phyloP scores from a whole-genome alignment of 2,329 filamentous ascomycete genomes.

The Colletotrichum viniferum region DNA sequence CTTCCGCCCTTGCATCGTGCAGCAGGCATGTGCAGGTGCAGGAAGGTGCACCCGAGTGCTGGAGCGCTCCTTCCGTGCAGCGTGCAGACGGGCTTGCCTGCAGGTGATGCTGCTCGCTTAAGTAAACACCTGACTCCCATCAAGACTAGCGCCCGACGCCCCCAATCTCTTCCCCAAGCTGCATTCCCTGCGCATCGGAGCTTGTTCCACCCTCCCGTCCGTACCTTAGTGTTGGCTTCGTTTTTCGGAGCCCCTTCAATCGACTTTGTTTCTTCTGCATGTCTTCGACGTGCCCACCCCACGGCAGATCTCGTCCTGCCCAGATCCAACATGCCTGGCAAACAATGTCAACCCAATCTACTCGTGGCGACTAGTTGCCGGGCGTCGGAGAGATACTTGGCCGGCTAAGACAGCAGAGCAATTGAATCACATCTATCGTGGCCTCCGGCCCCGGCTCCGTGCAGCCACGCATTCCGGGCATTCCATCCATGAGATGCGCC shows the following conservation, averaged over 20 bases:
- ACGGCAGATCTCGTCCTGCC: background rate
- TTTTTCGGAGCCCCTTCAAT: background rate
- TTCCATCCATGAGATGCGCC: background rate
- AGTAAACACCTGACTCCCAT: background rate
- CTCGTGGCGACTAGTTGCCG: background rate
- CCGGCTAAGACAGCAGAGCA: background rate
- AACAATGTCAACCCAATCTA: constrained; percentile 4
- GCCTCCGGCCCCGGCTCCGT: background rate
- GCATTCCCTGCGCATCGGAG: background rate
- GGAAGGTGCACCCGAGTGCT: background rate
- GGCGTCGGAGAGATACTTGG: background rate
- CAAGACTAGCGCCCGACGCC: background rate
- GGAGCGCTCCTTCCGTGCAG: background rate
- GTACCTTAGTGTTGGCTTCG: background rate
- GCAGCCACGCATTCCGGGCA: background rate
- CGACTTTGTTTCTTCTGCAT: constrained; percentile 9
- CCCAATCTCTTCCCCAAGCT: constrained; percentile 7
- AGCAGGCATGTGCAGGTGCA: background rate
- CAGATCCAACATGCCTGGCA: background rate
- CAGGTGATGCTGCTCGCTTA: background rate
- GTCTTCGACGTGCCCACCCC: background rate
- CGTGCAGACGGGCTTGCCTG: background rate
- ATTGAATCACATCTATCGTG: background rate
- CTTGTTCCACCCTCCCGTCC: background rate
- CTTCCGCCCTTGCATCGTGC: background rate